Conservation (phyloP, 202 grass and related monocot genomes). For the Saccharum hybrid region DNA sequence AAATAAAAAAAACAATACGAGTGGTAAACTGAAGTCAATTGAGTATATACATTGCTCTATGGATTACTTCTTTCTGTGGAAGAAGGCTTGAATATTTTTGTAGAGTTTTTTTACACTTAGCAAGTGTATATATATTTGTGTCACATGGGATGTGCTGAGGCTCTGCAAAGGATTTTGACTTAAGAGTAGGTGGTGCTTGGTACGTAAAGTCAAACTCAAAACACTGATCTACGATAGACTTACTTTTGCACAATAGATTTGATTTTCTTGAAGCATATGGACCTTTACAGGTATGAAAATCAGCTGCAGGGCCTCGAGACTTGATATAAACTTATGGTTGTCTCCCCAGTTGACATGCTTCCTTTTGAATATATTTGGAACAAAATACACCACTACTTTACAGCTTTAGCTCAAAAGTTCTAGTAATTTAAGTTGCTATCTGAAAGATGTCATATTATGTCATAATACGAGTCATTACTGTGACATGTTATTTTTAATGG, state of each 20-base stretch:
- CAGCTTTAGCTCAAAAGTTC: slow-evolving; percentile 9
- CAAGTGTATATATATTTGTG: slow-evolving; percentile 1
- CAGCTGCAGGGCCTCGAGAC: slow-evolving; percentile 3
- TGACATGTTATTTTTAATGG: neutral
- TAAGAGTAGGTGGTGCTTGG: neutral
- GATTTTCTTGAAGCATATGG: slow-evolving; percentile 9
- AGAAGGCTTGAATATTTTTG: slow-evolving; percentile 4
- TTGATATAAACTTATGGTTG: slow-evolving; percentile 36
- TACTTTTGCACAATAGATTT: slow-evolving; percentile 23
- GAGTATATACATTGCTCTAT: slow-evolving; percentile 42
- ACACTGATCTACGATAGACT: slow-evolving; percentile 1
- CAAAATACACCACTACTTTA: slow-evolving; percentile 23
- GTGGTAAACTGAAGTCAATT: slow-evolving; percentile 23
- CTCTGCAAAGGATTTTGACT: neutral
- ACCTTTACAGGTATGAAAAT: slow-evolving; percentile 19
- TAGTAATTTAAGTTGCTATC: slow-evolving; percentile 18
- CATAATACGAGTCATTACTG: neutral
- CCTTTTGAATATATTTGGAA: slow-evolving; percentile 35
- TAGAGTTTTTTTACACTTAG: neutral
- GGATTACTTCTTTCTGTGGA: slow-evolving; percentile 20
- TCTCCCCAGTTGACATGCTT: slow-evolving; percentile 33
- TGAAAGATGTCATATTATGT: neutral
- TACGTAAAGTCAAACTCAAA: slow-evolving; percentile 25
- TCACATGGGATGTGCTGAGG: neutral
- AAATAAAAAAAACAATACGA: neutral